A percentile compares a stretch with the other conserved stretches of the same genome.
These are phyloP conservation scores for Chaetomiaceae sp. DNA, from an alignment of 2,329 filamentous ascomycete genomes.

Conservation along the genomic window DNA sequence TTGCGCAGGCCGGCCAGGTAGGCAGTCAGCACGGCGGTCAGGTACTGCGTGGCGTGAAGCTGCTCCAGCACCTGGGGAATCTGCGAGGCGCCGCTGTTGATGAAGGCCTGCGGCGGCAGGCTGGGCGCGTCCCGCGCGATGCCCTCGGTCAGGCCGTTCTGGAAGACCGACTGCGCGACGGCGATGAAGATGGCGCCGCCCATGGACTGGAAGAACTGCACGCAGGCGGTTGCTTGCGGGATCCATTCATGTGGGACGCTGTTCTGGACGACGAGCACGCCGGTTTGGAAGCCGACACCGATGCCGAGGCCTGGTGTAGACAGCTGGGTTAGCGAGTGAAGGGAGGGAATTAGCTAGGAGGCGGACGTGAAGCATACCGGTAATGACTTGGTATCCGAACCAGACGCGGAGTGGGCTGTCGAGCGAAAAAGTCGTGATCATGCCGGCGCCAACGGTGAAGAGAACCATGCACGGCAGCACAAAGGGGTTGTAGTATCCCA, in stretches of 20 bases:
- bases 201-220: constrained; percentile 58
- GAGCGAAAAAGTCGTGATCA: constrained; percentile 48
- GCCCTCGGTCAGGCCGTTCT: constrained; percentile 52
- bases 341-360: background rate
- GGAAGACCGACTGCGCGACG: constrained; percentile 61
- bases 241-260: constrained; percentile 43
- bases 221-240: constrained; percentile 44
- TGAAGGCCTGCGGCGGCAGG: constrained; percentile 43
- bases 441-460: constrained; percentile 42
- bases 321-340: background rate
- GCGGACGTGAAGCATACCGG: constrained; percentile 25
- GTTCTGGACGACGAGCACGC: constrained; percentile 46
- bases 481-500: constrained; percentile 41
- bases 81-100: constrained; percentile 48
- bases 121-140: constrained; percentile 40
- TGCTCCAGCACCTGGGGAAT: constrained; percentile 38
- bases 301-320: constrained; percentile 39
- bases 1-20: constrained; percentile 46
- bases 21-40: constrained; percentile 39
- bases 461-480: constrained; percentile 35
- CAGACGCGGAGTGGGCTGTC: constrained; percentile 42
- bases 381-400: constrained; percentile 54
- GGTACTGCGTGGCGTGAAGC: constrained; percentile 36
- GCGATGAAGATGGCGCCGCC: constrained; percentile 61
- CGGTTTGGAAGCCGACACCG: constrained; percentile 43